These are phyloP conservation scores for Scedosporium minutisporum DNA, from an alignment of 2,329 filamentous ascomycete species.

Conservation along the genomic window DNA sequence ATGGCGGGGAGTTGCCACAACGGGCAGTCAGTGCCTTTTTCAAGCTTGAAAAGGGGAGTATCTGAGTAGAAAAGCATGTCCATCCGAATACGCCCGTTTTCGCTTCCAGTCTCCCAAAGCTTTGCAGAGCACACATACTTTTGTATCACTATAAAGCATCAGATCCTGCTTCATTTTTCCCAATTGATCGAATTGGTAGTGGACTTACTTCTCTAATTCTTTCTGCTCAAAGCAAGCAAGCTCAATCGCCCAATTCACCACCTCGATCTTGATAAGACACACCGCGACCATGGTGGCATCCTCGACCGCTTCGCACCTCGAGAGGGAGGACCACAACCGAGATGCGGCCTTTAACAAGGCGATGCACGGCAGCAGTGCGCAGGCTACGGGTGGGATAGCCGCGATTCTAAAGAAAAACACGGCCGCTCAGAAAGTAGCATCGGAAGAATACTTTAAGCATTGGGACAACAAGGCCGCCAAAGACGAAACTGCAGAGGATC, in stretches of 20 bases:
- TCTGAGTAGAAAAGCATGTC: neutral
- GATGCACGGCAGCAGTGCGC: conserved; percentile 65
- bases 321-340: conserved; percentile 72
- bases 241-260: conserved; percentile 6
- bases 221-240: conserved; percentile 8
- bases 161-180: no score
- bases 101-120: conserved; percentile 6
- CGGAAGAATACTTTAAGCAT: conserved; percentile 93
- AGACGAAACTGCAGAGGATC: conserved; percentile 72
- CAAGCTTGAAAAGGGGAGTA: neutral
- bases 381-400: conserved; percentile 60
- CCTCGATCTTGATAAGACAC: neutral
- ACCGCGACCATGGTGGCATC: conserved; percentile 30
- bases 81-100: conserved; percentile 2
- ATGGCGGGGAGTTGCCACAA: neutral
- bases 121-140: no score
- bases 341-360: conserved; percentile 89
- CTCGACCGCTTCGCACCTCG: conserved; percentile 42
- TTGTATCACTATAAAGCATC: no score
- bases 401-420: conserved; percentile 79
- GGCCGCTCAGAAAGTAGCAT: conserved; percentile 66
- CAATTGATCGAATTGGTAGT: no score
- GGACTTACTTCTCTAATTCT: neutral
- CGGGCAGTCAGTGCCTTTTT: neutral
- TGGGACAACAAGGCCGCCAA: conserved; percentile 78